These are phyloP conservation scores for Gentiana macrophylla DNA, from an alignment of 257 asterid genomes.

Conservation along the genomic window DNA sequence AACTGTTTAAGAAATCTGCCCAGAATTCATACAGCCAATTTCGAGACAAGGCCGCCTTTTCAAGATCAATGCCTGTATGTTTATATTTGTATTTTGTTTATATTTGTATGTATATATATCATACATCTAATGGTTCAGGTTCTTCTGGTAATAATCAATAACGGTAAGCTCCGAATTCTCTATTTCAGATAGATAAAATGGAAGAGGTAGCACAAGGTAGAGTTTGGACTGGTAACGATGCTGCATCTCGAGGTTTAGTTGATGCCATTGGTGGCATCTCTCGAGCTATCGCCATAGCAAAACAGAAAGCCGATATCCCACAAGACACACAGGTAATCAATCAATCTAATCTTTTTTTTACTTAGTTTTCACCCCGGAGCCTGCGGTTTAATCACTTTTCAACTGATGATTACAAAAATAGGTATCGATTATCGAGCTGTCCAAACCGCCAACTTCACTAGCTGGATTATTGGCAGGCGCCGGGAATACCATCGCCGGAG, in stretches of 20 bases:
- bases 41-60: constrained; percentile 90
- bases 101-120: constrained; percentile 10
- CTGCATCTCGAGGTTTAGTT: constrained; percentile 76
- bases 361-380: neutral
- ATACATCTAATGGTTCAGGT: constrained; percentile 3
- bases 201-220: constrained; percentile 99
- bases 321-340: constrained; percentile 56
- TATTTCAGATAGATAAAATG: constrained; percentile 67
- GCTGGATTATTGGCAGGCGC: constrained; percentile 48
- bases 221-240: constrained; percentile 96
- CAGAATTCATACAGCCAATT: constrained; percentile 66
- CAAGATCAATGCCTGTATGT: constrained; percentile 90
- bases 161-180: constrained; percentile 12
- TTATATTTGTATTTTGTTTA: constrained; percentile 7
- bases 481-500: constrained; percentile 50
- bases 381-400: neutral
- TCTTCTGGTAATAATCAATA: constrained; percentile 4
- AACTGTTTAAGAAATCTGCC: constrained; percentile 87
- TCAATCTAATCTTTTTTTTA: neutral
- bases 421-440: constrained; percentile 83
- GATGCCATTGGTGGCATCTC: constrained; percentile 92
- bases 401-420: constrained; percentile 12
- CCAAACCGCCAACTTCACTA: constrained; percentile 62
- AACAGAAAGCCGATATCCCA: constrained; percentile 83
- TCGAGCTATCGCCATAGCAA: constrained; percentile 92